These are phyloP conservation scores for Fusarium mundagurra DNA, from an alignment of 2,329 filamentous ascomycete genomes.

Conservation along the genomic window DNA sequence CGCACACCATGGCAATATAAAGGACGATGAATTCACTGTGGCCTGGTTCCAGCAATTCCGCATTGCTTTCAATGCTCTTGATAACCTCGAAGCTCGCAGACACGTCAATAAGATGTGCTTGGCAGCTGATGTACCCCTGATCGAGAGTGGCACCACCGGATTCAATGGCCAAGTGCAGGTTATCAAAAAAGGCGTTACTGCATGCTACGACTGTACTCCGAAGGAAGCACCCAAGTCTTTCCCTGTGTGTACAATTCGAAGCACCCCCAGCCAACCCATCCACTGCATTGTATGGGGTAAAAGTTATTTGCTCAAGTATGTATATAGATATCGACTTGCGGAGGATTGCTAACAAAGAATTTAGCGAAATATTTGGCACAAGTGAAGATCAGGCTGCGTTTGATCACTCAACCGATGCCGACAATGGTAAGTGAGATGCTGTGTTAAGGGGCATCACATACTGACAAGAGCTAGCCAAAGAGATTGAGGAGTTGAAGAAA, in stretches of 20 bases:
- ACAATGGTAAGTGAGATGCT: slow-evolving; percentile 69
- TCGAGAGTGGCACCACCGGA: slow-evolving; percentile 96
- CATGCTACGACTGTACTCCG: slow-evolving; percentile 93
- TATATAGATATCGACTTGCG: slow-evolving; percentile 28
- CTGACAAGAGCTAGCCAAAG: slow-evolving; percentile 60
- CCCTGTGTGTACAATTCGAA: slow-evolving; percentile 96
- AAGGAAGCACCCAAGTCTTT: slow-evolving; percentile 94
- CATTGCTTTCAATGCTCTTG: slow-evolving; percentile 94
- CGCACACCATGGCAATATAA: slow-evolving; percentile 95
- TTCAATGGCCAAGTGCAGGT: slow-evolving; percentile 98
- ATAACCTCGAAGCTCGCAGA: slow-evolving; percentile 91
- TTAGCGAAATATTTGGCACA: slow-evolving; percentile 83
- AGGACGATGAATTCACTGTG: slow-evolving; percentile 85
- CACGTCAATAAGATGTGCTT: slow-evolving; percentile 99
- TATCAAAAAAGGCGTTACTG: slow-evolving; percentile 89
- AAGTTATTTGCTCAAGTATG: slow-evolving; percentile 86
- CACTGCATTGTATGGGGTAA: slow-evolving; percentile 99
- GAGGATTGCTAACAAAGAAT: slow-evolving; percentile 1
- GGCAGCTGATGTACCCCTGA: slow-evolving; percentile 86
- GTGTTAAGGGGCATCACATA: background rate
- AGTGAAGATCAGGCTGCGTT: slow-evolving; percentile 88
- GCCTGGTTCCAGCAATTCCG: slow-evolving; percentile 87
- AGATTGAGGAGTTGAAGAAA: slow-evolving; percentile 87
- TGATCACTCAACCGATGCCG: slow-evolving; percentile 80
- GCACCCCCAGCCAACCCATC: slow-evolving; percentile 94